Evolutionary conservation across 164 flowering plant genomes (phyloP), one percentile per base, ranked within the genome.

Genomic region (Vitis labrusca): DNA sequence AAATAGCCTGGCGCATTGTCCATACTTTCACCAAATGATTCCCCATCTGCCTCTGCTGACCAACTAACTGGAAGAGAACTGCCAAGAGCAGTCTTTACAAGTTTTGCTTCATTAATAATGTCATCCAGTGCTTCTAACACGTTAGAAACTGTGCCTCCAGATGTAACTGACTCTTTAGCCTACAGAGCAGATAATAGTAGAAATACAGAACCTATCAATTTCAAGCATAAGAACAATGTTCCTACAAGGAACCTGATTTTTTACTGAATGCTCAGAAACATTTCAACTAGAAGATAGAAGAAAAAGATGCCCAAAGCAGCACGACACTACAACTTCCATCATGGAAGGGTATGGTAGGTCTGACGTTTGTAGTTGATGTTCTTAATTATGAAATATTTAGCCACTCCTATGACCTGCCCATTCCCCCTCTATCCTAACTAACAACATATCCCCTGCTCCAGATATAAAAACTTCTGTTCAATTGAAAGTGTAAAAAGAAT

Each of bases 61-160:
- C 97, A 95, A 75, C 98, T 95, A 30, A 95, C 70, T 23, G 99
- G 98, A 63, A 95, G 84, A 56, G 88, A 90, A 81, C 88, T 91
- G 23, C 99, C 82, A 50, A 95, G 91, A 27, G 99, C 99, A 66
- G 87, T 93, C 78, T 80, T 93, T 50, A 95, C 51, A 32, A 85
- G 85, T 51, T 79, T 91, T 60, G 94, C 96, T 78, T 91, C 99
- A 0, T 66, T 57, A 14, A 90, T 78, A 30, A 91, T 83, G 6
- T 78, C 78, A n/a, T 90, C 84, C 44, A 91, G 64, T 65, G 66
- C 75, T 68, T 83, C 80, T 27, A 66, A 61, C 16, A 50, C 8
- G 53, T 72, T 55, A 15, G 61, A 59, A 16, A 54, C 68, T 50
- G 73, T 59, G 56, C 67, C 68, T 71, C 74, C 79, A 9, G 64